Evolutionary conservation across 2,329 filamentous ascomycete genomes (phyloP).

Genomic region (Hymenoscyphus scutula): DNA sequence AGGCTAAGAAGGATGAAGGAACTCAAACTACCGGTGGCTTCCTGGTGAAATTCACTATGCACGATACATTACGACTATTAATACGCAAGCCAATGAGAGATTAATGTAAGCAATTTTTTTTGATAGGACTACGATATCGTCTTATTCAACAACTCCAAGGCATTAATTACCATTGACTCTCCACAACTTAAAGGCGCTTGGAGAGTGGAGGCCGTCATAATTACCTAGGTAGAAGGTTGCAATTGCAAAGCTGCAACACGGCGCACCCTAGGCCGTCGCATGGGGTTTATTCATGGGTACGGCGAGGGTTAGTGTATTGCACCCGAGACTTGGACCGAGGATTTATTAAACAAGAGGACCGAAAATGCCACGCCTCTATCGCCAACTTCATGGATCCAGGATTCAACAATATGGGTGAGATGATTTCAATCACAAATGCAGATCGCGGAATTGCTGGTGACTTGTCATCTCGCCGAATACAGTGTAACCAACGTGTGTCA

Average conservation of each 20-base stretch:
- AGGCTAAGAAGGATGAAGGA: background rate
- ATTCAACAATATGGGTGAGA: background rate
- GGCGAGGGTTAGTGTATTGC: slow-evolving; percentile 2
- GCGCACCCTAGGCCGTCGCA: background rate
- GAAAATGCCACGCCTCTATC: slow-evolving; percentile 1
- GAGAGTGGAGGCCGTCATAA: slow-evolving; percentile 5
- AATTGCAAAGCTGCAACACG: slow-evolving; percentile 3
- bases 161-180: background rate
- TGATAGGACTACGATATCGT: background rate
- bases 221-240: slow-evolving; percentile 11
- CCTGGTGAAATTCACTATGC: background rate
- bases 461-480: slow-evolving; percentile 2
- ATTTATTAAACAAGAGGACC: background rate
- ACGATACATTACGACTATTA: background rate
- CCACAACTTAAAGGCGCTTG: slow-evolving; percentile 3
- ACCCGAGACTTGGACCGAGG: slow-evolving; percentile 11
- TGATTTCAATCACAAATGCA: slow-evolving; percentile 5
- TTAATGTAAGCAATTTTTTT: background rate
- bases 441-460: slow-evolving; percentile 6
- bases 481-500: background rate
- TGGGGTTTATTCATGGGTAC: background rate
- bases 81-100: background rate
- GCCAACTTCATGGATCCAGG: background rate
- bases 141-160: background rate
- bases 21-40: slow-evolving; percentile 1